Evolutionary conservation across 73 alveolate species (phyloP).

Genomic region (Stentor coeruleus): DNA sequence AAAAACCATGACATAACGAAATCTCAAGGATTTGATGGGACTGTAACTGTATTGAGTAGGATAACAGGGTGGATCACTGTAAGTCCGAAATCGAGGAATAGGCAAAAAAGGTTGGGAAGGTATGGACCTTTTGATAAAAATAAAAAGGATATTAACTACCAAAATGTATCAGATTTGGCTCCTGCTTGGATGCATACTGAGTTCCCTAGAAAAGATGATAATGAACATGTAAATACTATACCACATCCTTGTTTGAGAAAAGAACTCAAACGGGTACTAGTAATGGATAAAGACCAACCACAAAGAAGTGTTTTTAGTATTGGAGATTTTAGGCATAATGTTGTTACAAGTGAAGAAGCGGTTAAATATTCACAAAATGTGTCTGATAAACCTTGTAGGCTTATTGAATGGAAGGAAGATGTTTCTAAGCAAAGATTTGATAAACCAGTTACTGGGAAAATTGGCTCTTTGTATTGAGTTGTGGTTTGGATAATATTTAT

Average conservation of each 20-base stretch:
- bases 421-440: constrained; percentile 32
- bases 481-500: too few species aligned
- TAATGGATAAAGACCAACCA: constrained; percentile 43
- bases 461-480: constrained; percentile 27
- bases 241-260: constrained; percentile 25
- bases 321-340: constrained; percentile 66
- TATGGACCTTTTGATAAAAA: constrained; percentile 25
- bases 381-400: constrained; percentile 13
- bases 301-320: constrained; percentile 28
- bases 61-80: constrained; percentile 55
- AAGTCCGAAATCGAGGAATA: constrained; percentile 31
- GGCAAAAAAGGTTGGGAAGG: constrained; percentile 40
- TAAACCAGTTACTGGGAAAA: constrained; percentile 39
- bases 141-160: background rate
- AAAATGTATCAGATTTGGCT: constrained; percentile 42
- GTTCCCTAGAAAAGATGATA: constrained; percentile 18
- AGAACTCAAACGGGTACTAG: constrained; percentile 44
- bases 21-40: constrained; percentile 37
- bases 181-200: constrained; percentile 53
- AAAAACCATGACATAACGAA: constrained; percentile 6
- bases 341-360: constrained; percentile 36
- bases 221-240: constrained; percentile 26
- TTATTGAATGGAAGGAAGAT: constrained; percentile 47
- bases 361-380: constrained; percentile 19
- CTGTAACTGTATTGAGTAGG: constrained; percentile 38